phyloP scores from a whole-genome alignment of 768 basidiomycete genomes.

The Leucocoprinus leucothites region DNA sequence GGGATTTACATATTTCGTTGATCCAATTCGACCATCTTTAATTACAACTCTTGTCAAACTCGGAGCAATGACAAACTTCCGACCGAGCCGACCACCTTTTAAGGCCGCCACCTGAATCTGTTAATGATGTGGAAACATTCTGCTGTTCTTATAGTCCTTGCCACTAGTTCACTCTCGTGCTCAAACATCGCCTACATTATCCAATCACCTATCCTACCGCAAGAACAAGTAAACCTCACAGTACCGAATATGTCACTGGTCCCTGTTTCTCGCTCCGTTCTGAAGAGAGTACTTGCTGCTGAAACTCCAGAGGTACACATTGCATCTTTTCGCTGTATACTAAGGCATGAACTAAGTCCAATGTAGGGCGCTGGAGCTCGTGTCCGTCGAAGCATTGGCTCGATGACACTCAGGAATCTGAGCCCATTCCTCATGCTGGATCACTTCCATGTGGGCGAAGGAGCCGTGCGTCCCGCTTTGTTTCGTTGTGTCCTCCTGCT shows the following conservation, averaged over 20 bases:
- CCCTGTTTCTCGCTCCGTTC: slow-evolving; percentile 60
- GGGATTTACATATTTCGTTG: not conserved
- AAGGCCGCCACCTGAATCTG: not conserved
- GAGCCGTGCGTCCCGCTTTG: slow-evolving; percentile 49
- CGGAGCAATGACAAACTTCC: not conserved
- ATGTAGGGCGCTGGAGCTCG: slow-evolving; percentile 72
- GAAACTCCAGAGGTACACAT: slow-evolving; percentile 64
- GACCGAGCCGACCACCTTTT: not conserved
- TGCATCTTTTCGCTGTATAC: not conserved
- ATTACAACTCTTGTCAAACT: not conserved
- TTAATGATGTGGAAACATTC: slow-evolving; percentile 1
- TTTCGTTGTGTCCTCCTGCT: too few relatives aligned
- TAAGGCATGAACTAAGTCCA: slow-evolving; percentile 5
- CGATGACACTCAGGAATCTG: slow-evolving; percentile 67
- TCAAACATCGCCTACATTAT: not conserved
- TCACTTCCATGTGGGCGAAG: slow-evolving; percentile 69
- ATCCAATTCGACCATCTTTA: not conserved
- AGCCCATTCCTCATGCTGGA: slow-evolving; percentile 92
- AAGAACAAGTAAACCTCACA: not conserved
- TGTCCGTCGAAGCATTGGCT: slow-evolving; percentile 87
- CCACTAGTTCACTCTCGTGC: not conserved
- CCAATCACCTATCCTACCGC: not conserved
- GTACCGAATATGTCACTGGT: slow-evolving; percentile 22
- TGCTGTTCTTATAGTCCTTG: not conserved
- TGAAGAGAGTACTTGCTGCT: slow-evolving; percentile 74